Conservation (phyloP, 306 rosid genomes). For the Gleditsia sinensis region DNA sequence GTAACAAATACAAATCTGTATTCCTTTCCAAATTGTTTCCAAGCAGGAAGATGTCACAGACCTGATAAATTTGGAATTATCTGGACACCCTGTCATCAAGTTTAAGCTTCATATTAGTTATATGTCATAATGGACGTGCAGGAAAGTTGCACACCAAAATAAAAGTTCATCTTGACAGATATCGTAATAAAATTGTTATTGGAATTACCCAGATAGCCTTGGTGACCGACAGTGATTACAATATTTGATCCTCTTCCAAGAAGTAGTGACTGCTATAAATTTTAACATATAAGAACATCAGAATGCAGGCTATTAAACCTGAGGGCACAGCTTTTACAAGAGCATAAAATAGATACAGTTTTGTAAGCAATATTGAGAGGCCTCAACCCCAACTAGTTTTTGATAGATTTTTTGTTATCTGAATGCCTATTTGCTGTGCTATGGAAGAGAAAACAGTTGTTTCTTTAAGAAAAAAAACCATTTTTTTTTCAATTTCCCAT, state of each 20-base stretch:
- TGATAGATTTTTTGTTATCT: neutral
- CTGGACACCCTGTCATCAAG: constrained; percentile 30
- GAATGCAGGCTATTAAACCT: neutral
- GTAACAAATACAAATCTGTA: neutral
- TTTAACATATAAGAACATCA: neutral
- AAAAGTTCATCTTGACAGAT: neutral
- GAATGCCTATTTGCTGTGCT: no score
- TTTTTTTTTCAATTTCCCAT: no score
- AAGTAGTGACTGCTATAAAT: constrained; percentile 27
- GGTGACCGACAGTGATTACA: constrained; percentile 6
- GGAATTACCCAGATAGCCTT: constrained; percentile 25
- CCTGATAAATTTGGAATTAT: constrained; percentile 25
- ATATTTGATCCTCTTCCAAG: constrained; percentile 30
- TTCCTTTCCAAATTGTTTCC: neutral
- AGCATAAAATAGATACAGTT: neutral
- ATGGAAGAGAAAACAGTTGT: no score
- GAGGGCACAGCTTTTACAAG: neutral
- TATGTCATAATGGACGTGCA: neutral
- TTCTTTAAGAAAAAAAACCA: no score
- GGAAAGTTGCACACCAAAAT: constrained; percentile 1
- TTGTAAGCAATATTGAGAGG: neutral
- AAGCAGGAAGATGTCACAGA: constrained; percentile 7
- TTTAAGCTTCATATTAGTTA: constrained; percentile 7
- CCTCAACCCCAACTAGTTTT: neutral
- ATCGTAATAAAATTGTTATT: no score